Percentiles rank a stretch among this genome's conserved stretches.
phyloP scores from a whole-genome alignment of 176 grass and related monocot genomes.

The Puya raimondii region DNA sequence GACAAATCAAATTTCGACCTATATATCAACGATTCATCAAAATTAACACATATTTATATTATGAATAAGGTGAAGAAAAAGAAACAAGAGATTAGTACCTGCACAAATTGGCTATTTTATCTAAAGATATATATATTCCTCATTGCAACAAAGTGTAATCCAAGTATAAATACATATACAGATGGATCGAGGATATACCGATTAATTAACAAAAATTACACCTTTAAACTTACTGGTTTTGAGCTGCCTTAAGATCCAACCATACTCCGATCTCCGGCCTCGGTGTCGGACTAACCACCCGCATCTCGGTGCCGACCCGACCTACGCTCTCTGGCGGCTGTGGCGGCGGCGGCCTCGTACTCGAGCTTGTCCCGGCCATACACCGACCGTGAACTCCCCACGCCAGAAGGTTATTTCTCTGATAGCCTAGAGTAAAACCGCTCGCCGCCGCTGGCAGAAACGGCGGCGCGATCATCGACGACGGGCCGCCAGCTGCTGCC shows the following conservation, averaged over 20 bases:
- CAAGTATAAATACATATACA: not conserved
- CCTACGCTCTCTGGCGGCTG: slow-evolving; percentile 25
- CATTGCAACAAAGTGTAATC: no score
- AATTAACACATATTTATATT: not conserved
- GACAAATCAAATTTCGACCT: not conserved
- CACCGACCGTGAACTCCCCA: no score
- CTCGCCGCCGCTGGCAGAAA: not conserved
- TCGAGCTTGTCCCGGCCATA: not conserved
- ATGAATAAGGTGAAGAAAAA: not conserved
- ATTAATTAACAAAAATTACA: not conserved
- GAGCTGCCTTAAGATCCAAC: slow-evolving; percentile 55
- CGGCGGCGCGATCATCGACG: not conserved
- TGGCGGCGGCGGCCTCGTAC: slow-evolving; percentile 12
- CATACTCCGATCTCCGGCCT: slow-evolving; percentile 56
- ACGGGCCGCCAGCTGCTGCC: not conserved
- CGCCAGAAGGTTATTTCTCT: no score
- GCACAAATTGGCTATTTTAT: no score
- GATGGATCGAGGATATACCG: not conserved
- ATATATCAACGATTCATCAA: not conserved
- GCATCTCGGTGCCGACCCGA: slow-evolving; percentile 20
- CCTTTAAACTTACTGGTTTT: slow-evolving; percentile 53
- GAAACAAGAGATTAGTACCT: no score
- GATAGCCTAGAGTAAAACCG: not conserved
- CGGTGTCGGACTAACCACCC: slow-evolving; percentile 49
- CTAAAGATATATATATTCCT: no score